These are phyloP conservation scores for Amylostereum chailletii DNA, from an alignment of 1,284 basidiomycete genomes.

Conservation along the genomic window DNA sequence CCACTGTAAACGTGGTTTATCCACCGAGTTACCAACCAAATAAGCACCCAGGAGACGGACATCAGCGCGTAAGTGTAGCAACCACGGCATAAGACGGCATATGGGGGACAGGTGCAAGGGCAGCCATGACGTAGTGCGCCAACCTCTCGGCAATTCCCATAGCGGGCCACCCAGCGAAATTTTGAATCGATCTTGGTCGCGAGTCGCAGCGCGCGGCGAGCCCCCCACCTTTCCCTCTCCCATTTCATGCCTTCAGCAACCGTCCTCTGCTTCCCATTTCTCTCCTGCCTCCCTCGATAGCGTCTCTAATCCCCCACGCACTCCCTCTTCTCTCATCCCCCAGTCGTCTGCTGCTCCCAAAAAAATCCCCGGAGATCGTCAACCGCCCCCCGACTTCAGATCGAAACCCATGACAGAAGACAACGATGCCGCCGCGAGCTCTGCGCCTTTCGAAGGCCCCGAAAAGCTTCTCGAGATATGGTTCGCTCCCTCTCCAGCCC, in stretches of 20 bases:
- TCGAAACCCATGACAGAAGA: slow-evolving; percentile 24
- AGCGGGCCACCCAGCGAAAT: not conserved
- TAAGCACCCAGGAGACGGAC: too few species aligned
- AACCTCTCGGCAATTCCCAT: too few species aligned
- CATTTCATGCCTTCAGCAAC: slow-evolving; percentile 53
- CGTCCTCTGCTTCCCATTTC: slow-evolving; percentile 27
- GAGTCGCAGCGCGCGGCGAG: not conserved
- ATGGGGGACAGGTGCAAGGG: too few species aligned
- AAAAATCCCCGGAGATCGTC: not conserved
- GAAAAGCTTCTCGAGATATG: slow-evolving; percentile 98
- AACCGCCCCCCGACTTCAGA: too few species aligned
- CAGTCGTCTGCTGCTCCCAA: too few species aligned
- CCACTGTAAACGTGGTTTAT: too few species aligned
- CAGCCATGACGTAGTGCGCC: too few species aligned
- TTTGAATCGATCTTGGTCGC: not conserved
- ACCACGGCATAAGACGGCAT: too few species aligned
- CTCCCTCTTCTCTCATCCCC: not conserved
- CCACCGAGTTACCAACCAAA: too few species aligned
- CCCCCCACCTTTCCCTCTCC: slow-evolving; percentile 13
- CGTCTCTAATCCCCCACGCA: slow-evolving; percentile 23
- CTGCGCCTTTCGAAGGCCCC: slow-evolving; percentile 74
- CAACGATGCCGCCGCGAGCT: slow-evolving; percentile 23
- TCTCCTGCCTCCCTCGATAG: slow-evolving; percentile 44
- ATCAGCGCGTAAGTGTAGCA: too few species aligned
- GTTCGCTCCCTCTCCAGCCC: slow-evolving; percentile 77